Percentiles rank a stretch among this genome's conserved stretches.
phyloP scores from a whole-genome alignment of 192 early-diverging fungal species.

The Kappamyces sp. region DNA sequence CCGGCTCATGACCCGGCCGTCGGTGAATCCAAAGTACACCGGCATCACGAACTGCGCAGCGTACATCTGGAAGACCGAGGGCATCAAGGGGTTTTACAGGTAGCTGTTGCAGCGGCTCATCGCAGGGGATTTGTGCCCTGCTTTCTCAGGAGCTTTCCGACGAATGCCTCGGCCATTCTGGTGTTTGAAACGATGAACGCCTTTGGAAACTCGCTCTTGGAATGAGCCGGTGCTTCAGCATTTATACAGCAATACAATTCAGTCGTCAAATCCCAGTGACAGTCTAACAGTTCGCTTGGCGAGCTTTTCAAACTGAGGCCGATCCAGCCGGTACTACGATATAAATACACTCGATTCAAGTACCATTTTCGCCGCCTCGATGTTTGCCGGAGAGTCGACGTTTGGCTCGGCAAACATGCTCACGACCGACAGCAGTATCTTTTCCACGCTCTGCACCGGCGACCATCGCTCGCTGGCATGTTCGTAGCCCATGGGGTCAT shows the following conservation, averaged over 20 bases:
- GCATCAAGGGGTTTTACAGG: slow-evolving; percentile 75
- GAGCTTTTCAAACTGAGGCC: slow-evolving; percentile 73
- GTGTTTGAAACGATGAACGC: slow-evolving; percentile 65
- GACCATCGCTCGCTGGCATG: slow-evolving; percentile 92
- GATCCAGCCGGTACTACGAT: slow-evolving; percentile 32
- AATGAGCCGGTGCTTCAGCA: not conserved
- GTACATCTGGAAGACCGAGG: slow-evolving; percentile 57
- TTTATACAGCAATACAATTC: slow-evolving; percentile 6
- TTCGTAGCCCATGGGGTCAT: slow-evolving; percentile 98
- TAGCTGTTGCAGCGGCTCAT: no score
- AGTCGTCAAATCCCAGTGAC: slow-evolving; percentile 68
- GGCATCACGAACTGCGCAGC: slow-evolving; percentile 45
- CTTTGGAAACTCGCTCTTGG: not conserved
- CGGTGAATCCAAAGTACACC: slow-evolving; percentile 59
- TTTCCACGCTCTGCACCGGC: slow-evolving; percentile 97
- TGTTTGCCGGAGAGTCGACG: slow-evolving; percentile 96
- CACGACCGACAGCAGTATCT: slow-evolving; percentile 90
- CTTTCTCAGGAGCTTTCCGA: slow-evolving; percentile 88
- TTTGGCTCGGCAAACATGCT: slow-evolving; percentile 98
- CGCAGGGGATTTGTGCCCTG: slow-evolving; percentile 76
- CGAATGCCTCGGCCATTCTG: slow-evolving; percentile 90
- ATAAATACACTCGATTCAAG: slow-evolving; percentile 29
- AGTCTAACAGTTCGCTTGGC: slow-evolving; percentile 70
- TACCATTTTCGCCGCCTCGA: slow-evolving; percentile 98
- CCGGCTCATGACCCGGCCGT: slow-evolving; percentile 86